Conservation (phyloP, 2,329 filamentous ascomycete genomes). For the Mollisia scopiformis region DNA sequence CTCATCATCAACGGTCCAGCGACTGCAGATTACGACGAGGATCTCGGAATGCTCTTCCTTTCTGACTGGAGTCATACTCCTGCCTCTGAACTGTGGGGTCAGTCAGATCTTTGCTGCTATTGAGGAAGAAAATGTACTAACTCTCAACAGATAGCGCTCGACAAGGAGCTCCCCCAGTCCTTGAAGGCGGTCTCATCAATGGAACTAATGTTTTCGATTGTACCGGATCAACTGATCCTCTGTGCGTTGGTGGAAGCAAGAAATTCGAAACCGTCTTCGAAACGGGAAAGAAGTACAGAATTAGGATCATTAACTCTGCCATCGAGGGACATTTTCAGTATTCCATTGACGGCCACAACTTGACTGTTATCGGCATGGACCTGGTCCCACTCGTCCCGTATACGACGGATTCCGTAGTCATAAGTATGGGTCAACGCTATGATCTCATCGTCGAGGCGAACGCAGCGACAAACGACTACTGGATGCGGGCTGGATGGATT, state of each 20-base stretch:
- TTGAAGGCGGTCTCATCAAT: constrained; percentile 36
- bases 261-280: constrained; percentile 37
- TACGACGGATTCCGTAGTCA: constrained; percentile 50
- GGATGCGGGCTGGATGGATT: constrained; percentile 50
- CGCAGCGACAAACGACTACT: constrained; percentile 60
- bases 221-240: constrained; percentile 22
- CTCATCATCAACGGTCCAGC: constrained; percentile 63
- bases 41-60: constrained; percentile 34
- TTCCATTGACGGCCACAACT: constrained; percentile 56
- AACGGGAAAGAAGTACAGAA: constrained; percentile 43
- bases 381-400: constrained; percentile 62
- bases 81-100: constrained; percentile 30
- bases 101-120: too few species aligned
- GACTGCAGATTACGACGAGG: constrained; percentile 59
- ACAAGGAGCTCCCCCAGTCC: constrained; percentile 25
- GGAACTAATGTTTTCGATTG: constrained; percentile 34
- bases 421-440: constrained; percentile 58
- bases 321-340: constrained; percentile 50
- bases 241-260: constrained; percentile 32
- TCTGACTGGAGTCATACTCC: constrained; percentile 35
- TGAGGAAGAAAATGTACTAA: too few species aligned
- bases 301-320: constrained; percentile 49
- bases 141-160: constrained; percentile 28
- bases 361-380: constrained; percentile 62
- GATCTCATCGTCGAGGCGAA: constrained; percentile 51